Percentiles rank a stretch among this genome's conserved stretches.
Conservation (phyloP, 2,329 filamentous ascomycete species). For the Tolypocladium sp. region DNA sequence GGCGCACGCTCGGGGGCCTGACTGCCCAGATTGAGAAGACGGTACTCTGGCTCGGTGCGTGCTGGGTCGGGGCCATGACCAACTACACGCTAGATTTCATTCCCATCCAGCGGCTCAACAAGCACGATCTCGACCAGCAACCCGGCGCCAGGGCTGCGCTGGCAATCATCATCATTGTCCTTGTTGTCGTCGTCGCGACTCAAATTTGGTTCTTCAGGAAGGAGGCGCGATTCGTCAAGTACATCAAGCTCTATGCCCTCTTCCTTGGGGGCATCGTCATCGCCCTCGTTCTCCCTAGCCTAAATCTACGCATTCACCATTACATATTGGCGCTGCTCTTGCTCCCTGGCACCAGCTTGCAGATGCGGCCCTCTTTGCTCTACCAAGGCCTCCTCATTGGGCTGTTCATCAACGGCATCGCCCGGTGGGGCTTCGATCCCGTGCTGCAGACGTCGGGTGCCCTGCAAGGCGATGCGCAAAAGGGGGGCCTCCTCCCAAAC, state of each 20-base stretch:
- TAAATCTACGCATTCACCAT: conserved; percentile 85
- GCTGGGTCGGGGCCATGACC: conserved; percentile 84
- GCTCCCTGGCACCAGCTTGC: conserved; percentile 79
- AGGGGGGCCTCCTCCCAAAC: conserved; percentile 51
- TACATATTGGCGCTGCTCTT: conserved; percentile 85
- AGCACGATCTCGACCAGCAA: conserved; percentile 79
- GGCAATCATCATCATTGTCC: conserved; percentile 62
- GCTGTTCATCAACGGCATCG: conserved; percentile 88
- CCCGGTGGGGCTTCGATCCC: conserved; percentile 86
- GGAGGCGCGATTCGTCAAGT: conserved; percentile 70
- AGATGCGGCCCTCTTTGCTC: conserved; percentile 73
- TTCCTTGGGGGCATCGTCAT: conserved; percentile 60
- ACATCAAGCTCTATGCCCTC: conserved; percentile 68
- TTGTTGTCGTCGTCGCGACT: conserved; percentile 58
- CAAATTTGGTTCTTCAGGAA: conserved; percentile 83
- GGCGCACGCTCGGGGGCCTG: conserved; percentile 60
- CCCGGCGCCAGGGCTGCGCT: conserved; percentile 82
- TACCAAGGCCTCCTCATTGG: conserved; percentile 88
- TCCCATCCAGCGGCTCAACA: conserved; percentile 84
- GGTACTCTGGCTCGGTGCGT: conserved; percentile 78
- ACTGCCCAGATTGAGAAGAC: conserved; percentile 85
- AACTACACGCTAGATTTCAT: conserved; percentile 96
- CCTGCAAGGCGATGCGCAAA: conserved; percentile 59
- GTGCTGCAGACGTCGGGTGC: conserved; percentile 74
- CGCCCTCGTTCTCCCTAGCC: conserved; percentile 61